Evolutionary conservation across 768 basidiomycete genomes (phyloP), one percentile per base, ranked within the genome.

Genomic region (Rhizopogon vinicolor): DNA sequence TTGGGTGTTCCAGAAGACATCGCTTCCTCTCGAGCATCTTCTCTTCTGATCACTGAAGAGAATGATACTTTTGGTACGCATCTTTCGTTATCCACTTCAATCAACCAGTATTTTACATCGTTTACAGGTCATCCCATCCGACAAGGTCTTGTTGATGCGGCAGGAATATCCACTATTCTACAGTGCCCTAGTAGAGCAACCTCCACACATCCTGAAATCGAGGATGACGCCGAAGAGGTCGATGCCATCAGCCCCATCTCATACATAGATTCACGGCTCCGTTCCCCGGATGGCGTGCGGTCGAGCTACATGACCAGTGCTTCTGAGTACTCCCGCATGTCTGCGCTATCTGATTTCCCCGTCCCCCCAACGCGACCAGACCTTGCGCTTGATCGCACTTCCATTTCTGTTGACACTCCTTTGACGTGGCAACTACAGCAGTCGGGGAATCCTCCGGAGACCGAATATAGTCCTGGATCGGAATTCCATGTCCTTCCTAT

Each of bases 301-400:
- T 74, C 76, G 56, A 90, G 88, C 65, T 85, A 79, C 64, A 72
- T 83, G 75, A 90, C 87, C 8, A 67, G 62, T 33, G 77, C 76
- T 2, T 86, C 85, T 0, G 72, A 68, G 39, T 58, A 72, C 9
- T 89, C 88, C 1, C 77, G 78, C 31, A 89, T 90, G 75, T 89
- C 87, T 1, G 76, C 77, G 8, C 75, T 89, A 13, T 88, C 86
- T 4, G 88, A 89, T 62, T 90, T 90, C 64, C 88, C 87, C 1
- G 70, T 69, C 8, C 87, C 87, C 3, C 87, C 87, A 0, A 62
- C 67, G n/a, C 51, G 61, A 48, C 53, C 58, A 1, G 57, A 61
- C 45, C 52, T 58, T 16, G 60, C 68, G 28, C 61, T 63, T 42
- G 65, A 65, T 40, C 74, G 73, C 48, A 66, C 75, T 60, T 76